These are phyloP conservation scores for Colletotrichum sp. DNA, from an alignment of 2,329 filamentous ascomycete genomes.

Conservation along the genomic window DNA sequence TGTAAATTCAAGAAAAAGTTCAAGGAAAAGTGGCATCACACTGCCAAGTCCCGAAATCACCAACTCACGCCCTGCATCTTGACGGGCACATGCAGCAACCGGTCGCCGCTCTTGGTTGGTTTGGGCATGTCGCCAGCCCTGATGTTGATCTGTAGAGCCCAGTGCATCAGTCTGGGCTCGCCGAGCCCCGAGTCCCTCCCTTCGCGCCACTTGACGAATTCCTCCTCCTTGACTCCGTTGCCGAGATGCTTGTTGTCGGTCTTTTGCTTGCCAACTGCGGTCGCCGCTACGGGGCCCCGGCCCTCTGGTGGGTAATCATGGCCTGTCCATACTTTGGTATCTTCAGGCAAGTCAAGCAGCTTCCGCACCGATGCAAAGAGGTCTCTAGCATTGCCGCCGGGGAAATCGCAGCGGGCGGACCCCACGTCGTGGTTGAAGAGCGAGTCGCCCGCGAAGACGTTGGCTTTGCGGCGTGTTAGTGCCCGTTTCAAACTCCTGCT, in stretches of 20 bases:
- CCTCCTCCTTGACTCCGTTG: conserved; percentile 41
- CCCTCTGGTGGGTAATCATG: conserved; percentile 56
- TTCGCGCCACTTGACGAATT: conserved; percentile 48
- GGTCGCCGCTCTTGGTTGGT: conserved; percentile 29
- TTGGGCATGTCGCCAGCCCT: conserved; percentile 49
- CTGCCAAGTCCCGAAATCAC: conserved; percentile 43
- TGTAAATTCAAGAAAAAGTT: not conserved
- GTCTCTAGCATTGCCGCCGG: conserved; percentile 48
- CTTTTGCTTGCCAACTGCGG: conserved; percentile 52
- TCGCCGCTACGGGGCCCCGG: conserved; percentile 38
- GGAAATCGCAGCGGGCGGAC: conserved; percentile 55
- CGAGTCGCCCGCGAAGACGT: conserved; percentile 50
- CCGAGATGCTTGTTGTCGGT: conserved; percentile 52
- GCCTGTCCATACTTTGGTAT: conserved; percentile 56
- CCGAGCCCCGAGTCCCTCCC: conserved; percentile 47
- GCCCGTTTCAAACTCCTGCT: not conserved
- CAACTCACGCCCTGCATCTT: conserved; percentile 47
- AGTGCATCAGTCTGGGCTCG: conserved; percentile 53
- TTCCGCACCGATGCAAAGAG: conserved; percentile 49
- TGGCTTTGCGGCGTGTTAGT: not conserved
- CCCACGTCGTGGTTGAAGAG: conserved; percentile 54
- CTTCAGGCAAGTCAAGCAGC: conserved; percentile 45
- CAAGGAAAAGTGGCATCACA: not conserved
- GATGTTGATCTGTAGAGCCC: conserved; percentile 58
- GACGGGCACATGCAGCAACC: conserved; percentile 41